Evolutionary conservation across 495 filamentous ascomycete species (phyloP).

Genomic region (Barbatosphaeria neglecta): DNA sequence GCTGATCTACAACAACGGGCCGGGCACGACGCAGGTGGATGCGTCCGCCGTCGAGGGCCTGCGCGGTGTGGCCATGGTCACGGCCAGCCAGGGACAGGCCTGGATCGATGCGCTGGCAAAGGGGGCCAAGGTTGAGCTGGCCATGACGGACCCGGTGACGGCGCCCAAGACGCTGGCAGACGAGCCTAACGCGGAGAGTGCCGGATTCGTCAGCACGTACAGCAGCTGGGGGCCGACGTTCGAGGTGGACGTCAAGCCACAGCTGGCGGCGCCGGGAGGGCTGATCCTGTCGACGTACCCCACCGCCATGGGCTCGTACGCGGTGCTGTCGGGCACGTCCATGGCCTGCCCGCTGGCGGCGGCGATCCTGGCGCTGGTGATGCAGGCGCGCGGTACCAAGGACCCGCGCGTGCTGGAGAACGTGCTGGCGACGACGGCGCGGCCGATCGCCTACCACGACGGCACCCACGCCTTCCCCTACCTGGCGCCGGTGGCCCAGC

Average conservation of each 20-base stretch:
- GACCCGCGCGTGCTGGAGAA: constrained; percentile 36
- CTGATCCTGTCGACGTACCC: constrained; percentile 47
- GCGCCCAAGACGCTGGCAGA: constrained; percentile 22
- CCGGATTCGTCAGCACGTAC: constrained; percentile 37
- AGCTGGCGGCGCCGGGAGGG: constrained; percentile 42
- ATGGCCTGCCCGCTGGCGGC: constrained; percentile 49
- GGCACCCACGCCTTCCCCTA: constrained; percentile 23
- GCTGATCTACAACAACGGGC: constrained; percentile 39
- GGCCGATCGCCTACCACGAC: constrained; percentile 34
- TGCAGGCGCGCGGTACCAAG: constrained; percentile 33
- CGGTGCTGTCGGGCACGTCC: constrained; percentile 45
- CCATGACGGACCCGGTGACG: constrained; percentile 28
- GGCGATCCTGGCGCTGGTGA: constrained; percentile 42
- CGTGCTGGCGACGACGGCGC: constrained; percentile 32
- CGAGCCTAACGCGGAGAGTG: constrained; percentile 22
- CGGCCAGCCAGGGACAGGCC: constrained; percentile 27
- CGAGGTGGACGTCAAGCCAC: constrained; percentile 42
- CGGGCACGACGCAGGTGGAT: constrained; percentile 18
- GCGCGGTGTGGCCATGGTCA: constrained; percentile 32
- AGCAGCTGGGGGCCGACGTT: constrained; percentile 47
- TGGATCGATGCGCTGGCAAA: constrained; percentile 28
- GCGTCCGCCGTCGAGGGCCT: constrained; percentile 14
- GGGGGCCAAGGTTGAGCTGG: constrained; percentile 26
- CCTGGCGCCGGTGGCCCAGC: constrained; percentile 44
- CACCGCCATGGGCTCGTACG: constrained; percentile 37